These are phyloP conservation scores for Ziziphus jujuba DNA, from an alignment of 306 rosid species.

Conservation along the genomic window DNA sequence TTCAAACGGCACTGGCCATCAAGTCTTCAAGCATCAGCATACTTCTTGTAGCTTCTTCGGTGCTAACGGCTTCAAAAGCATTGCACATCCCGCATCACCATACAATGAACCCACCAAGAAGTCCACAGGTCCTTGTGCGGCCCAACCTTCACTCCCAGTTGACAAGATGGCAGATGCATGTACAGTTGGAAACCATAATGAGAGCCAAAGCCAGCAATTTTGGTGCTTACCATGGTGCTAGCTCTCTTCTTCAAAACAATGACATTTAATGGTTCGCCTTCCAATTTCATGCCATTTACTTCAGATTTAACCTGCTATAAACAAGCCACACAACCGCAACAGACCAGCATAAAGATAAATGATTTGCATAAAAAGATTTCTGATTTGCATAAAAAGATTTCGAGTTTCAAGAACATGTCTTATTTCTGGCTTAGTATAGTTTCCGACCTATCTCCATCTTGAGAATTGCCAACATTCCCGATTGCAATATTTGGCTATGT, in stretches of 20 bases:
- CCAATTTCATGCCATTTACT: conserved; percentile 25
- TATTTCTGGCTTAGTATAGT: conserved; percentile 39
- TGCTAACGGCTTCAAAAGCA: conserved; percentile 7
- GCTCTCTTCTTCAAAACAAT: conserved; percentile 5
- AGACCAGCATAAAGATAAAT: conserved; percentile 60
- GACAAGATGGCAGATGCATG: not conserved
- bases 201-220: conserved; percentile 34
- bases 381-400: conserved; percentile 23
- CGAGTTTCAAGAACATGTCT: conserved; percentile 43
- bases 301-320: conserved; percentile 49
- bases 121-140: not conserved
- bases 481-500: conserved; percentile 55
- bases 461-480: conserved; percentile 37
- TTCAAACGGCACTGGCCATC: conserved; percentile 6
- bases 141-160: conserved; percentile 14
- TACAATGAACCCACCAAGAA: not conserved
- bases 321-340: conserved; percentile 47
- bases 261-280: conserved; percentile 16
- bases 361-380: conserved; percentile 22
- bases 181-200: conserved; percentile 26
- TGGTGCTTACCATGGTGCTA: conserved; percentile 36
- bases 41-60: not conserved
- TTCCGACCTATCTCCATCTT: conserved; percentile 63
- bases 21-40: conserved; percentile 9
- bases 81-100: not conserved